These are phyloP conservation scores for Aspergillus fructus DNA, from an alignment of 2,329 filamentous ascomycete species.

Conservation along the genomic window DNA sequence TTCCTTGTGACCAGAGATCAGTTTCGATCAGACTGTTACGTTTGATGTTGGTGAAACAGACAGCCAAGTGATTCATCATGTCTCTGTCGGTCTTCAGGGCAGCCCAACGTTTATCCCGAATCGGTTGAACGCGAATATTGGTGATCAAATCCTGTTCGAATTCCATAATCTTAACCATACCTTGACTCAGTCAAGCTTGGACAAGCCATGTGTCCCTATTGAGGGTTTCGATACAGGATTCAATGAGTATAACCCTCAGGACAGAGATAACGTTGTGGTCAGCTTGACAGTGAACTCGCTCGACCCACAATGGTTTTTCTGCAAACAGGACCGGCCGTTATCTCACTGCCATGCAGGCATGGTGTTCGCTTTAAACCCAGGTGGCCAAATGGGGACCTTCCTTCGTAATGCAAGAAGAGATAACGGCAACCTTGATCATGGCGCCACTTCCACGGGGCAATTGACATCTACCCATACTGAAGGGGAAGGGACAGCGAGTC, in stretches of 20 bases:
- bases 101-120: constrained; percentile 5
- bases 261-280: constrained; percentile 12
- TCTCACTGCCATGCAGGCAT: constrained; percentile 27
- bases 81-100: not conserved
- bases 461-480: not conserved
- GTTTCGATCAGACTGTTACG: not conserved
- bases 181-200: constrained; percentile 16
- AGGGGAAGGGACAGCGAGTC: not conserved
- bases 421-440: not conserved
- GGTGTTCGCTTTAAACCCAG: constrained; percentile 27
- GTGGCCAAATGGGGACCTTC: constrained; percentile 19
- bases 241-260: constrained; percentile 8
- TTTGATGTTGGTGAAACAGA: not conserved
- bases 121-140: constrained; percentile 14
- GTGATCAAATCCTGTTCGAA: constrained; percentile 22
- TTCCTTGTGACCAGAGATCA: not conserved
- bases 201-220: constrained; percentile 9
- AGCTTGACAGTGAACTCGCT: constrained; percentile 18
- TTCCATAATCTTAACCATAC: constrained; percentile 15
- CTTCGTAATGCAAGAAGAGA: constrained; percentile 10
- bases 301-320: constrained; percentile 28
- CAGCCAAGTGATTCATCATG: not conserved
- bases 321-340: constrained; percentile 17
- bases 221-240: constrained; percentile 12
- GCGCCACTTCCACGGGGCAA: not conserved